A percentile compares a stretch with the other conserved stretches of the same genome.
These are phyloP conservation scores for Curvularia hawaiiensis DNA, from an alignment of 2,329 filamentous ascomycete genomes.

Conservation along the genomic window DNA sequence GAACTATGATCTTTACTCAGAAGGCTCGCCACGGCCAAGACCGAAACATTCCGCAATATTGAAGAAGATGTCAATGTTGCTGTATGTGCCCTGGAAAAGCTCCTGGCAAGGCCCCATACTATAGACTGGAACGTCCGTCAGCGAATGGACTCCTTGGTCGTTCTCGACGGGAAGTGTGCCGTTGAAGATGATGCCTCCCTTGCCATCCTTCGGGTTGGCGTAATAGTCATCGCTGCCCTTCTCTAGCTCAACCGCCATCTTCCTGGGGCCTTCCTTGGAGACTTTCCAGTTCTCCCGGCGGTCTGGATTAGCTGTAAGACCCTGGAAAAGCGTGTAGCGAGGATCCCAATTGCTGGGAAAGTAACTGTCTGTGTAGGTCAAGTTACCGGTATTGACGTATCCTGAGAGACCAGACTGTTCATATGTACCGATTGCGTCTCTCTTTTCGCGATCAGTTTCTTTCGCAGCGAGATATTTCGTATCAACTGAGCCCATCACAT, in stretches of 20 bases:
- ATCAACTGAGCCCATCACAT: constrained; percentile 82
- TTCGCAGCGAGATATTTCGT: constrained; percentile 75
- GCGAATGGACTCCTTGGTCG: constrained; percentile 58
- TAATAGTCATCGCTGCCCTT: constrained; percentile 61
- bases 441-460: constrained; percentile 71
- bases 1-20: neutral
- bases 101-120: constrained; percentile 80
- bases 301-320: constrained; percentile 74
- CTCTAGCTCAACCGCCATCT: constrained; percentile 62
- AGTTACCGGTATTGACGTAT: constrained; percentile 68
- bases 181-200: constrained; percentile 73
- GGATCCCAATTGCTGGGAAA: constrained; percentile 88
- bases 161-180: constrained; percentile 71
- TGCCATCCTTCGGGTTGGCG: constrained; percentile 70
- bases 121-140: constrained; percentile 63
- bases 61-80: constrained; percentile 75
- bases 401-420: constrained; percentile 74
- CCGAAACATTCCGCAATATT: constrained; percentile 73
- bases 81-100: constrained; percentile 72
- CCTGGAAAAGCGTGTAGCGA: constrained; percentile 78
- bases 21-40: constrained; percentile 17
- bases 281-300: constrained; percentile 77
- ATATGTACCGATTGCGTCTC: constrained; percentile 76
- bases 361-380: constrained; percentile 67
- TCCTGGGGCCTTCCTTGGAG: constrained; percentile 67